Evolutionary conservation across 768 basidiomycete species (phyloP), one percentile per base, ranked within the genome.

Genomic region (Cystoderma amianthinum): DNA sequence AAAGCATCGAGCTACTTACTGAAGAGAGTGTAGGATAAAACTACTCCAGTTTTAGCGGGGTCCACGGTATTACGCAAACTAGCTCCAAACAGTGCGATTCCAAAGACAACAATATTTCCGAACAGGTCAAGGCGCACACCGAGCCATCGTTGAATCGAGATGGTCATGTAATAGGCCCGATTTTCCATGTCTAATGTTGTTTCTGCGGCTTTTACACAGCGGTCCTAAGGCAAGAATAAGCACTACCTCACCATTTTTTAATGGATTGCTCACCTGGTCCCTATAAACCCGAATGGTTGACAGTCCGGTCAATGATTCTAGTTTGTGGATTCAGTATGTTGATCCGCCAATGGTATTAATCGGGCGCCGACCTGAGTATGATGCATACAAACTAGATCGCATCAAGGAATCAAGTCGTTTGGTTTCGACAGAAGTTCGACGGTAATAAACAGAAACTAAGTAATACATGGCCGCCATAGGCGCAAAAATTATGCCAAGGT

Each of bases 11-110:
- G 3, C 13, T 16, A n/a, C 74, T 50, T 51, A 77, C 76, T 71
- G 50, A 63, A 62, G 28, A 74, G 54, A 0, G 73, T 68, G 51
- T 81, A 83, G 0, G 73, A 67, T 16, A 83, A 48, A 2, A 80
- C 78, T 0, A 81, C 76, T 17, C 82, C 76, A 41, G 80, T 71
- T 51, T 77, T 80, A 10, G 79, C 62, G 6, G 83, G 79, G 47
- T 72, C 66, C 20, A 80, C 71, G 0, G 68, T 58, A 28, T 65
- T 61, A 13, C 81, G 60, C 54, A 80, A 78, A 2, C 77, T 75
- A 10, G 76, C 75, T 2, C 79, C 82, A 53, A 87, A 85, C 12
- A 88, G 57, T 2, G 65, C 78, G 33, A 89, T 83, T 1, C 82
- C 80, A n/a, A 87, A 65, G 18, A 87, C 67, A 10, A 88, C 59